Evolutionary conservation across 495 filamentous ascomycete genomes (phyloP).

Genomic region (Penicillium roqueforti): DNA sequence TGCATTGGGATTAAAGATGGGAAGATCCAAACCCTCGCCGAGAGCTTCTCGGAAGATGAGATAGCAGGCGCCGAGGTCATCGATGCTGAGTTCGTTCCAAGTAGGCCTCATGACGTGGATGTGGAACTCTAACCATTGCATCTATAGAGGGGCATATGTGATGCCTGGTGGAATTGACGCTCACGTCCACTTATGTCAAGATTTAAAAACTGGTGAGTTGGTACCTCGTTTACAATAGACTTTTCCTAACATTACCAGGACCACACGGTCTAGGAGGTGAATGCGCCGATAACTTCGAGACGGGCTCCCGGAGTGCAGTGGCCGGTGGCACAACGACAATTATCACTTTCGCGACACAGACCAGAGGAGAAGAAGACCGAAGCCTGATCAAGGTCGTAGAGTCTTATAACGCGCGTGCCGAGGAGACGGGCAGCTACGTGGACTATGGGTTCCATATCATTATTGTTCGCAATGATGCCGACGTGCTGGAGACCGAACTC

Average conservation of each 20-base stretch:
- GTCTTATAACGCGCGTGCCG: conserved; percentile 7
- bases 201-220: conserved; percentile 11
- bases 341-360: conserved; percentile 47
- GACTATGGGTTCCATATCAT: conserved; percentile 19
- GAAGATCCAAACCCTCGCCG: no score
- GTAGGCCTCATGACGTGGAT: no score
- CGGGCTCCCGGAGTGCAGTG: conserved; percentile 44
- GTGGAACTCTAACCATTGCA: no score
- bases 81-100: no score
- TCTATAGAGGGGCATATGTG: conserved; percentile 16
- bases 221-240: background rate
- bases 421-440: conserved; percentile 10
- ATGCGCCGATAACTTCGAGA: conserved; percentile 16
- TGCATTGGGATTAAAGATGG: no score
- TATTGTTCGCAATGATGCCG: conserved; percentile 10
- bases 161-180: conserved; percentile 40
- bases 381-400: conserved; percentile 2
- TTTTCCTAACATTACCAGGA: background rate
- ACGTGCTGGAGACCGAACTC: conserved; percentile 13
- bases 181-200: conserved; percentile 35
- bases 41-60: no score
- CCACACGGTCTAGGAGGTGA: conserved; percentile 14
- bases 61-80: no score
- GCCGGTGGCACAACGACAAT: conserved; percentile 58
- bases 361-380: background rate